Conservation (phyloP, 192 early-diverging fungal species). For the Coemansia sp. region DNA sequence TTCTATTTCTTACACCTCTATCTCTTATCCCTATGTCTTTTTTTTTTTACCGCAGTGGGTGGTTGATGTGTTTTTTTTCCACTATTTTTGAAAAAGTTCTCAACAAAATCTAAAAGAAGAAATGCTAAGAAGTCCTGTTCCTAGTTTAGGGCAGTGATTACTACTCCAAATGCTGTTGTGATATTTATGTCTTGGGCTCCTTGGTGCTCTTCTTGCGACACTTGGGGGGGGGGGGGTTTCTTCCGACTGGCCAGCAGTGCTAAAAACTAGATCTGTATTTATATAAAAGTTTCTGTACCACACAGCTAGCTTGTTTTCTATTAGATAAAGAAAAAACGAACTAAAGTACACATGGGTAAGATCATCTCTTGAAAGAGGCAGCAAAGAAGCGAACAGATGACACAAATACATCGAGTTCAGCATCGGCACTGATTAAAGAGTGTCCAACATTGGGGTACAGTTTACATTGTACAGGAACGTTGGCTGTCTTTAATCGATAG, state of each 20-base stretch:
- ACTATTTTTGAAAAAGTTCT: too few species aligned
- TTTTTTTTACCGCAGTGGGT: constrained; percentile 5
- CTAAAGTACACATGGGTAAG: neutral
- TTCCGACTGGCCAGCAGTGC: too few species aligned
- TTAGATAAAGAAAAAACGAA: neutral
- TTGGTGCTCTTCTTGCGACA: too few species aligned
- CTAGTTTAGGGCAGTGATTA: too few species aligned
- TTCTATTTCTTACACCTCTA: constrained; percentile 7
- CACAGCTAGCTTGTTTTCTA: neutral
- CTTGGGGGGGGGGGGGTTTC: too few species aligned
- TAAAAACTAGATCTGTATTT: neutral
- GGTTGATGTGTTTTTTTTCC: neutral
- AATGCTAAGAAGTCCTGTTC: too few species aligned
- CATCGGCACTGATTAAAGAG: constrained; percentile 60
- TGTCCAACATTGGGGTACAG: constrained; percentile 62
- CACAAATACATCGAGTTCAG: constrained; percentile 56
- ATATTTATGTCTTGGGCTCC: too few species aligned
- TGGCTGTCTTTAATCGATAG: constrained; percentile 42
- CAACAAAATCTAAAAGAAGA: too few species aligned
- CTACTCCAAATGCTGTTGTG: too few species aligned
- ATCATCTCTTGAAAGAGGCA: constrained; percentile 15
- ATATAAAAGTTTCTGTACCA: too few species aligned
- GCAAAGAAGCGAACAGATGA: constrained; percentile 41
- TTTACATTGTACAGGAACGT: constrained; percentile 50
- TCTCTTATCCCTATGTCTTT: constrained; percentile 8